Evolutionary conservation across 768 basidiomycete genomes (phyloP).

Genomic region (Tricholoma saponaceum): DNA sequence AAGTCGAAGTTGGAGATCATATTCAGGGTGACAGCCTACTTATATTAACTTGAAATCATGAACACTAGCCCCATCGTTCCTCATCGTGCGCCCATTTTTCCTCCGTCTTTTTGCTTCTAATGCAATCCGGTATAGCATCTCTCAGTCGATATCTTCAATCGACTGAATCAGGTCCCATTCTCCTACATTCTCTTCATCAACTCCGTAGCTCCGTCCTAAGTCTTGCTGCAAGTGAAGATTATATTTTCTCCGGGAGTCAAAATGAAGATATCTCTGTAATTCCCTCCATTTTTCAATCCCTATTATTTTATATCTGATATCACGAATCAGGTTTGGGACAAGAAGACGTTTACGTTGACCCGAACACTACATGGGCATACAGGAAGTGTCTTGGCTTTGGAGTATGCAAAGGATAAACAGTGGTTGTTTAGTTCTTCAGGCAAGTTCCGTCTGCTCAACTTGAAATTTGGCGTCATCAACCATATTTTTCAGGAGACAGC

Average conservation of each 20-base stretch:
- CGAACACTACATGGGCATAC: slow-evolving; percentile 75
- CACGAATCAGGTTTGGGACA: slow-evolving; percentile 75
- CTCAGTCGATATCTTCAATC: slow-evolving; percentile 53
- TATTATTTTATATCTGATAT: not conserved
- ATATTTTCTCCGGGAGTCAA: slow-evolving; percentile 85
- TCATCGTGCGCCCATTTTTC: slow-evolving; percentile 16
- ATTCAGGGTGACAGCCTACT: not conserved
- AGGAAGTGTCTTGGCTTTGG: slow-evolving; percentile 78
- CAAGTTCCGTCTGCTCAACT: slow-evolving; percentile 24
- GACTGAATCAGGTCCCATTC: slow-evolving; percentile 37
- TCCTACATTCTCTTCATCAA: slow-evolving; percentile 71
- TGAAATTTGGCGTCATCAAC: slow-evolving; percentile 1
- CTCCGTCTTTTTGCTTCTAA: not conserved
- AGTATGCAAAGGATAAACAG: slow-evolving; percentile 65
- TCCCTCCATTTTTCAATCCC: not conserved
- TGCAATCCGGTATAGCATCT: slow-evolving; percentile 38
- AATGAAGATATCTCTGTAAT: slow-evolving; percentile 70
- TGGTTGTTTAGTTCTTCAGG: slow-evolving; percentile 94
- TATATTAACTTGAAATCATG: not conserved
- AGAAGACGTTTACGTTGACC: slow-evolving; percentile 62
- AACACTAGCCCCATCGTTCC: slow-evolving; percentile 2
- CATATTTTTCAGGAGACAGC: slow-evolving; percentile 62
- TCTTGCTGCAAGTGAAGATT: slow-evolving; percentile 62
- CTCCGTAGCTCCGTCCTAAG: slow-evolving; percentile 67
- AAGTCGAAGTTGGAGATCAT: too few relatives aligned